A percentile compares a stretch with the other conserved stretches of the same genome.
These are phyloP conservation scores for Rubia peregrina DNA, from an alignment of 305 asterid species.

Conservation along the genomic window DNA sequence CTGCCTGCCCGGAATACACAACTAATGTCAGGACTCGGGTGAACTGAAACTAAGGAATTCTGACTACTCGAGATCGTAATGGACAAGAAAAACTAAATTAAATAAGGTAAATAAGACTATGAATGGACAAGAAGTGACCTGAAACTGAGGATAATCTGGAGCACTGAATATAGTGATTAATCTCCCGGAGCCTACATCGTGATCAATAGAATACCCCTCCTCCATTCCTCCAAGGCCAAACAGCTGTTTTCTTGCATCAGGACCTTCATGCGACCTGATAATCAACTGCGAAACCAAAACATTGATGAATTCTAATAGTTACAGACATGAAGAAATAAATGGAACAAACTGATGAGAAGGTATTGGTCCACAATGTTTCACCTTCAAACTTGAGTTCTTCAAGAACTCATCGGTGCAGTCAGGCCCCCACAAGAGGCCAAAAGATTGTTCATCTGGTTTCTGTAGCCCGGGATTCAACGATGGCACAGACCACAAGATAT, in stretches of 20 bases:
- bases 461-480: slow-evolving; percentile 76
- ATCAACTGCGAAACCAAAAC: slow-evolving; percentile 53
- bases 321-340: not conserved
- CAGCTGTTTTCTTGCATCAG: slow-evolving; percentile 90
- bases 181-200: slow-evolving; percentile 73
- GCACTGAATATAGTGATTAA: slow-evolving; percentile 87
- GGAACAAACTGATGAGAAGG: not conserved
- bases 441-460: slow-evolving; percentile 71
- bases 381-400: slow-evolving; percentile 64
- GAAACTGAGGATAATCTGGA: slow-evolving; percentile 95
- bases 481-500: slow-evolving; percentile 91
- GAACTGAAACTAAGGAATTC: not conserved
- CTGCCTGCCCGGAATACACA: not conserved
- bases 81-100: not conserved
- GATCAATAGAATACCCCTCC: slow-evolving; percentile 79
- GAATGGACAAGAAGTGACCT: slow-evolving; percentile 42
- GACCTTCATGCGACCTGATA: slow-evolving; percentile 97
- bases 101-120: not conserved
- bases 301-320: not conserved
- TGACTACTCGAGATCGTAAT: not conserved
- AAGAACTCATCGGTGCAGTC: slow-evolving; percentile 88
- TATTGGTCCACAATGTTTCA: slow-evolving; percentile 15
- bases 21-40: not conserved
- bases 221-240: slow-evolving; percentile 66
- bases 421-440: slow-evolving; percentile 95